Base-by-base conservation (phyloP, 2,329 filamentous ascomycete species). In the Venturia pyrina region DNA sequence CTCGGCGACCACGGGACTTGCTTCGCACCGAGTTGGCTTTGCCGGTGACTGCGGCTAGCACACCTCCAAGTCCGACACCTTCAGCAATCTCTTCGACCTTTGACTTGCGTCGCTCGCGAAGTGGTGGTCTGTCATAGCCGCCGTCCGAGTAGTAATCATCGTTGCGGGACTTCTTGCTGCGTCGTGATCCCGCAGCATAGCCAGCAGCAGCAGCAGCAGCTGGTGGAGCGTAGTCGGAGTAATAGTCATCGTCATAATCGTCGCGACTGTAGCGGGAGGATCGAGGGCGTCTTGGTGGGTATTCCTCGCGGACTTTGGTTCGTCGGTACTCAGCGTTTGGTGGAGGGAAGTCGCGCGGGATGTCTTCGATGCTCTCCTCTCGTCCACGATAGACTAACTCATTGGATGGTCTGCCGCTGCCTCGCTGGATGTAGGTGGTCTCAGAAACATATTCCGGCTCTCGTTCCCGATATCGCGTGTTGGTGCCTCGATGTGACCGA, bases 281-380 rank as follows among this genome's bases (percentile, higher is more conserved):
- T 59, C 78, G 76, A 64, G 71, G 69, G 66, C 74, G 71, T 48
- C 79, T 78, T 64, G 67, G 70, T 40, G 67, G 70, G 70, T 72
- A 72, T 66, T 79, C 76, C 70, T 83, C 81, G 69, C 82, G 76
- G 70, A 80, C 80, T 68, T 74, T 77, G 63, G 78, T 77, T 62
- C 78, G 77, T 40, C 77, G 76, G 70, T 78, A 78, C 70, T 79
- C 77, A 73, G 72, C 75, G 73, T 72, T 86, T 6, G 87, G 88
- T 5, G 87, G 88, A 41, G 90, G 90, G 72, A 96, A 96, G 70
- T 96, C 90, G 70, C 91, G 87, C 69, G 86, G 86, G 67, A 96
- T 86, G 77, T 96, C 90, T 78, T 96, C 93, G 73, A 96, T 87
- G 75, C 88, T 92, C 72, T 91, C 88, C 74, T 93, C 88, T 69